These are phyloP conservation scores for Cyberlindnera americana DNA, from an alignment of 805 yeast species.

Conservation along the genomic window DNA sequence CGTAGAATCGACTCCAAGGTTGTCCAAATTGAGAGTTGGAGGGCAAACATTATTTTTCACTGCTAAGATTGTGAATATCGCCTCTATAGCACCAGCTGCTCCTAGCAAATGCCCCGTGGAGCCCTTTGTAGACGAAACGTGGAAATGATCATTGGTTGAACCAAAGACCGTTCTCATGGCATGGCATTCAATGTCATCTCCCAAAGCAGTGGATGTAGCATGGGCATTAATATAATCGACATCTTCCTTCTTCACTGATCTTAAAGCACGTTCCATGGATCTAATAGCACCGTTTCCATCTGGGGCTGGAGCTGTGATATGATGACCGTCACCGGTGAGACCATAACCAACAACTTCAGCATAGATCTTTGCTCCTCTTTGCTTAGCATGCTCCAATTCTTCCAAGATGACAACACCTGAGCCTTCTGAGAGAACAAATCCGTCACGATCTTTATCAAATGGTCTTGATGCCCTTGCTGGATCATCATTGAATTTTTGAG, in stretches of 20 bases:
- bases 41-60: conserved; percentile 58
- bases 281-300: conserved; percentile 81
- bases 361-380: conserved; percentile 62
- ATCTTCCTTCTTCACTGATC: conserved; percentile 40
- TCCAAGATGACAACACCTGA: conserved; percentile 80
- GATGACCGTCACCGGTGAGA: conserved; percentile 84
- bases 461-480: conserved; percentile 80
- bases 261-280: conserved; percentile 77
- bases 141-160: conserved; percentile 32
- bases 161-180: conserved; percentile 63
- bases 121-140: conserved; percentile 83
- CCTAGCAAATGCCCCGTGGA: conserved; percentile 93
- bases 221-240: conserved; percentile 90
- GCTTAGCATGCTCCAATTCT: conserved; percentile 67
- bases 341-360: conserved; percentile 90
- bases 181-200: conserved; percentile 81
- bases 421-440: conserved; percentile 95
- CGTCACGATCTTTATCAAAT: conserved; percentile 72
- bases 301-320: conserved; percentile 86
- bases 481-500: conserved; percentile 54
- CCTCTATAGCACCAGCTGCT: conserved; percentile 94
- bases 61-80: conserved; percentile 73
- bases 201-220: conserved; percentile 89
- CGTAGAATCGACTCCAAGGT: conserved; percentile 49
- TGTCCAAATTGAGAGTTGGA: conserved; percentile 72